Base-by-base conservation (phyloP, 2,329 filamentous ascomycete genomes). In the Apiospora rasikravindrae region DNA sequence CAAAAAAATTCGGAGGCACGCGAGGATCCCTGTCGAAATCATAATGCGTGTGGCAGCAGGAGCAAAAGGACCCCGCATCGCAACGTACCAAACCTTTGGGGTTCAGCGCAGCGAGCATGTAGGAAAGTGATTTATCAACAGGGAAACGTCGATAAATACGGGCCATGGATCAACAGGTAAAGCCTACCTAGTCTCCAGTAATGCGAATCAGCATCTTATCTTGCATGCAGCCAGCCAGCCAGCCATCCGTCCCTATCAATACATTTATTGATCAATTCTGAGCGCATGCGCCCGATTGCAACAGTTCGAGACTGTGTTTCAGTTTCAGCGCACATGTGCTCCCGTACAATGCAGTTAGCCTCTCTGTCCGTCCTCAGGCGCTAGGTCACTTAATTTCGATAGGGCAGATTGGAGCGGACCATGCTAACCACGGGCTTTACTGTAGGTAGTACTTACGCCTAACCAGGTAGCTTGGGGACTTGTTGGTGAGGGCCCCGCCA, bases 1-100 rank as follows among this genome's bases (percentile, higher is more conserved):
- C 53, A 37, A 64, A 64, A 64, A 64, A 40, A n/a, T 64, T n/a
- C n/a, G 57, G 57, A 40, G 29, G 57, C 57, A 40, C 57, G 57
- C 57, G 57, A 64, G 57, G 57, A 64, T 64, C 57, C 57, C 57
- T 64, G 57, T 64, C 33, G 57, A 64, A 61, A 37, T 37, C 57
- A 64, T 40, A 6, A 64, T n/a, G 57, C 57, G 57, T 40, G 57
- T 37, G 19, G 33, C 8, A 40, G 57, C 19, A 57, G 26, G 22
- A n/a, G n/a, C n/a, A n/a, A 33, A 40, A 40, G 57, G 29, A 64
- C 29, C 57, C 57, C 33, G 57, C 57, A 37, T 64, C 29, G 57
- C 49, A 51, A 64, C 29, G 19, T 64, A 13, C 29, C 33, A 40
- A 61, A 19, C 51, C 26, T 57, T 22, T 24, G 26, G 40, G 40